phyloP scores from a whole-genome alignment of 345 rosid genomes.

The Conringia planisiliqua region DNA sequence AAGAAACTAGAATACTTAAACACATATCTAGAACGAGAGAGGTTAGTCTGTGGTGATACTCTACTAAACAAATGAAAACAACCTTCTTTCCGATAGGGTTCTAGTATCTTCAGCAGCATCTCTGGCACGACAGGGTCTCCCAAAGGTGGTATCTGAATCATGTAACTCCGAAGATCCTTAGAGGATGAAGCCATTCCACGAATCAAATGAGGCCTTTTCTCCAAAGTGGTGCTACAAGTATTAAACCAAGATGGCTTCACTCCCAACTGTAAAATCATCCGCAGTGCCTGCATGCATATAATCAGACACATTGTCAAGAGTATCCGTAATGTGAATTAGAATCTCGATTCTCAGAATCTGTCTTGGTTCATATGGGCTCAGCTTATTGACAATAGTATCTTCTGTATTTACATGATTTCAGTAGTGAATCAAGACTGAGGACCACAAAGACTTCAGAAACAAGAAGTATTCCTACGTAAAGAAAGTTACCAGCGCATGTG shows the following conservation, averaged over 20 bases:
- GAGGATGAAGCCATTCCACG: slow-evolving; percentile 64
- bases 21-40: slow-evolving; percentile 8
- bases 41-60: background rate
- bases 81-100: slow-evolving; percentile 91
- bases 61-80: slow-evolving; percentile 7
- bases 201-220: slow-evolving; percentile 73
- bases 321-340: slow-evolving; percentile 6
- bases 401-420: background rate
- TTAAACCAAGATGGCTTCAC: slow-evolving; percentile 96
- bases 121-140: slow-evolving; percentile 96
- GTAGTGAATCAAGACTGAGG: background rate
- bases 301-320: slow-evolving; percentile 21
- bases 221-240: slow-evolving; percentile 62
- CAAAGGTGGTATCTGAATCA: slow-evolving; percentile 70
- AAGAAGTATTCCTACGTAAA: slow-evolving; percentile 12
- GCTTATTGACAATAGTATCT: background rate
- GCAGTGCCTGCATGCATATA: slow-evolving; percentile 61
- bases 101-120: slow-evolving; percentile 92
- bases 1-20: slow-evolving; percentile 8
- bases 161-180: slow-evolving; percentile 81
- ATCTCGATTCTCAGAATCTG: background rate
- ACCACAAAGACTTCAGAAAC: slow-evolving; percentile 3
- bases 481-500: slow-evolving; percentile 82
- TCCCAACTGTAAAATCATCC: slow-evolving; percentile 95
- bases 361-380: background rate